Conservation (phyloP, 306 rosid genomes). For the Herpetospermum pedunculosum region DNA sequence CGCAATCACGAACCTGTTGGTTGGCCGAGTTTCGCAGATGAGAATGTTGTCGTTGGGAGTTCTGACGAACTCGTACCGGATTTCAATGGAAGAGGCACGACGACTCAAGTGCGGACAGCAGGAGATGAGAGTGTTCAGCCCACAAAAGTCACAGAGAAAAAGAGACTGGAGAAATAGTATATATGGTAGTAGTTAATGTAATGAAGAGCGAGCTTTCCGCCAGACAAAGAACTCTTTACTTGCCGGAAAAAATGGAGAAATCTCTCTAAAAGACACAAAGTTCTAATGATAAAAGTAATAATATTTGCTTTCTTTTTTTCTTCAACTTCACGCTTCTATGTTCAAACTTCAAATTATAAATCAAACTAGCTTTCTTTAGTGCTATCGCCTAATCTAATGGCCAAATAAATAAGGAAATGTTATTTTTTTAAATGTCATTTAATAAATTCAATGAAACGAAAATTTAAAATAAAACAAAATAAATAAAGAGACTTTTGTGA, state of each 20-base stretch:
- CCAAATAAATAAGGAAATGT: too few relatives aligned
- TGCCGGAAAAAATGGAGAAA: slow-evolving; percentile 3
- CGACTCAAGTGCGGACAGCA: slow-evolving; percentile 11
- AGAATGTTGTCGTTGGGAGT: slow-evolving; percentile 12
- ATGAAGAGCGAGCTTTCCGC: slow-evolving; percentile 6
- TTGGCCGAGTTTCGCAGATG: slow-evolving; percentile 14
- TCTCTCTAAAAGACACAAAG: slow-evolving; percentile 1
- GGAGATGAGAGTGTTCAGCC: slow-evolving; percentile 15
- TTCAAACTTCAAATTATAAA: too few relatives aligned
- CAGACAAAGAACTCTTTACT: not conserved
- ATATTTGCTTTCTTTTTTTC: not conserved
- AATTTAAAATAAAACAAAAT: too few relatives aligned
- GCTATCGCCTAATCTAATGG: too few relatives aligned
- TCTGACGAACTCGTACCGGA: not conserved
- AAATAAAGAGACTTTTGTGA: too few relatives aligned
- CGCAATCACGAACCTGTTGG: slow-evolving; percentile 14
- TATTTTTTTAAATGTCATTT: too few relatives aligned
- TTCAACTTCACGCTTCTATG: not conserved
- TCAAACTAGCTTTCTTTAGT: too few relatives aligned
- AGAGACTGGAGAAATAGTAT: not conserved
- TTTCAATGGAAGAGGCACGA: slow-evolving; percentile 13
- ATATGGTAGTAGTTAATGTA: not conserved
- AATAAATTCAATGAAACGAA: too few relatives aligned
- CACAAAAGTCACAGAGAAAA: not conserved
- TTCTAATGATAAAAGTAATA: slow-evolving; percentile 5